These are phyloP conservation scores for Miscanthus sacchariflorus DNA, from an alignment of 202 grass and related monocot genomes.

Conservation along the genomic window DNA sequence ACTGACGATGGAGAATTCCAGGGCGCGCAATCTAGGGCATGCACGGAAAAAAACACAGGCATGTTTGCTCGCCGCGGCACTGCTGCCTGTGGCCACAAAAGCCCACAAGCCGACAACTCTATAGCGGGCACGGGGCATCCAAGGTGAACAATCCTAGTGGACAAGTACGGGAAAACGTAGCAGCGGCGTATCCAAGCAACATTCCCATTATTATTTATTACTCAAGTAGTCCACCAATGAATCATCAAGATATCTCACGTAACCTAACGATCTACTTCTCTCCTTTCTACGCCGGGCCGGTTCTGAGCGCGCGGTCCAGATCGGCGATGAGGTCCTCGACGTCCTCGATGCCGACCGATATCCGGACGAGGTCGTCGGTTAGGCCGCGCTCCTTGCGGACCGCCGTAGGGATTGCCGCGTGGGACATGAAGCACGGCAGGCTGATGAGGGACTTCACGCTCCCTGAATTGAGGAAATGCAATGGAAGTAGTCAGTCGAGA, in stretches of 20 bases:
- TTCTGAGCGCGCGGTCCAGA: conserved; percentile 72
- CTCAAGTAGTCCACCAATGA: conserved; percentile 39
- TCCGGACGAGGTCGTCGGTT: conserved; percentile 87
- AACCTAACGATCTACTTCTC: not conserved
- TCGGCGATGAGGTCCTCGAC: conserved; percentile 87
- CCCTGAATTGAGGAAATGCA: conserved; percentile 46
- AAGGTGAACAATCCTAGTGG: not conserved
- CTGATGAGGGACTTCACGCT: conserved; percentile 98
- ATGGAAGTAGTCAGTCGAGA: not conserved
- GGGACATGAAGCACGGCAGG: conserved; percentile 98
- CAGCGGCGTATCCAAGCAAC: not conserved
- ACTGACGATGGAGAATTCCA: too few relatives aligned
- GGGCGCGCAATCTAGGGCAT: not conserved
- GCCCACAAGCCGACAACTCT: not conserved
- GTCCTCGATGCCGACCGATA: conserved; percentile 96
- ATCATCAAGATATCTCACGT: conserved; percentile 10
- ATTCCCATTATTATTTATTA: conserved; percentile 5
- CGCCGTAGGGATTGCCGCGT: conserved; percentile 75
- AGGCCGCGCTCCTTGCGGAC: conserved; percentile 78
- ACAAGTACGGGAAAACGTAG: not conserved
- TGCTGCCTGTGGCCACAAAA: not conserved
- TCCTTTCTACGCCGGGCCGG: conserved; percentile 51
- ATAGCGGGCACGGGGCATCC: too few relatives aligned
- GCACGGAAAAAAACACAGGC: not conserved
- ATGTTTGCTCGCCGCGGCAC: not conserved